Evolutionary conservation across 2,329 filamentous ascomycete species (phyloP).

Genomic region (Magnaporthiopsis incrustans): DNA sequence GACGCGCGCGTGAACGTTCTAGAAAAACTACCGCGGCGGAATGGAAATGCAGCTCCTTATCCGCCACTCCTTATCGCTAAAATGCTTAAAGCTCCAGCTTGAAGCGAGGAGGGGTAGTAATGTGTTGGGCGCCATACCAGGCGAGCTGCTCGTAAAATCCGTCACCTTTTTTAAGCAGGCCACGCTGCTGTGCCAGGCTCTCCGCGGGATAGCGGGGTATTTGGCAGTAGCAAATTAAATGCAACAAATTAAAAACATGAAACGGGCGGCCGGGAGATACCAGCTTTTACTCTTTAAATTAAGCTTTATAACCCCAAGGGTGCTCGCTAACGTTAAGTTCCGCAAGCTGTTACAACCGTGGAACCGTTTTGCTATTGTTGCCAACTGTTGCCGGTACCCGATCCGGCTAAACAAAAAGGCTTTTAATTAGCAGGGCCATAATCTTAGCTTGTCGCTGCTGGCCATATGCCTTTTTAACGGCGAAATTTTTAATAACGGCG

Average conservation of each 20-base stretch:
- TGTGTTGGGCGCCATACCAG: not conserved
- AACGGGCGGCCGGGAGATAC: constrained; percentile 20
- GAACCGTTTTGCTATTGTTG: constrained; percentile 8
- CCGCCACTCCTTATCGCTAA: constrained; percentile 14
- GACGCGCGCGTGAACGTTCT: constrained; percentile 25
- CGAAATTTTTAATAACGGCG: constrained; percentile 24
- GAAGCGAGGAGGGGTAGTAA: too few species aligned
- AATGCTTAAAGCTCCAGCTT: constrained; percentile 13
- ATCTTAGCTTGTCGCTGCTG: constrained; percentile 20
- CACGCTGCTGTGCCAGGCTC: not conserved
- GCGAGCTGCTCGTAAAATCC: not conserved
- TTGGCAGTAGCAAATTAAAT: too few species aligned
- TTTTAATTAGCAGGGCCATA: constrained; percentile 13
- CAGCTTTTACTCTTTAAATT: constrained; percentile 14
- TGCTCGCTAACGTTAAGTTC: constrained; percentile 18
- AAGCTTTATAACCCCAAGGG: constrained; percentile 18
- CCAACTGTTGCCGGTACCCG: constrained; percentile 25
- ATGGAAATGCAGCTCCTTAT: constrained; percentile 21
- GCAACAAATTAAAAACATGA: constrained; percentile 11
- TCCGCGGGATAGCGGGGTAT: not conserved
- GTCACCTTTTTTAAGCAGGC: not conserved
- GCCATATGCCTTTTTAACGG: constrained; percentile 23
- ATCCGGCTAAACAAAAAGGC: constrained; percentile 15
- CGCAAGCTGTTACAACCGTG: constrained; percentile 14
- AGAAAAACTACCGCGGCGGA: constrained; percentile 25